These are phyloP conservation scores for Stropharia rugosoannulata DNA, from an alignment of 768 basidiomycete species.

Conservation along the genomic window DNA sequence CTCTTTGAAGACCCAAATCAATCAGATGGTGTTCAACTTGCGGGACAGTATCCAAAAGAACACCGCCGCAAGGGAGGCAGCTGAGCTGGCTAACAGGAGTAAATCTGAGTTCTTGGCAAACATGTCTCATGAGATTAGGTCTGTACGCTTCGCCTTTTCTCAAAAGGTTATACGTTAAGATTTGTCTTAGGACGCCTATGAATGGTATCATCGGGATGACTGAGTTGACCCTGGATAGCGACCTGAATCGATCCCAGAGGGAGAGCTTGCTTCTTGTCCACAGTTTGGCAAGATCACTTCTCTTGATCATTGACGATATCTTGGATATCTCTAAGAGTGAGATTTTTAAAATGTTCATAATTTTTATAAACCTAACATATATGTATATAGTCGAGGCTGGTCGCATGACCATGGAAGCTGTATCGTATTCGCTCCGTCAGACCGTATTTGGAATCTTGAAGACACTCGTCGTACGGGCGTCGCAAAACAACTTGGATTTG, in stretches of 20 bases:
- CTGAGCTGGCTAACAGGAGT: slow-evolving; percentile 94
- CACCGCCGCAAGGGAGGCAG: slow-evolving; percentile 94
- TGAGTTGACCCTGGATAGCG: slow-evolving; percentile 93
- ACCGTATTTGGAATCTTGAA: slow-evolving; percentile 98
- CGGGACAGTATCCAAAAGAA: slow-evolving; percentile 98
- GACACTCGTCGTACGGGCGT: slow-evolving; percentile 95
- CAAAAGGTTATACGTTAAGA: background rate
- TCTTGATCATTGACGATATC: slow-evolving; percentile 98
- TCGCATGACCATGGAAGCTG: slow-evolving; percentile 99
- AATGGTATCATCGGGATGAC: slow-evolving; percentile 99
- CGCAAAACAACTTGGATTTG: slow-evolving; percentile 94
- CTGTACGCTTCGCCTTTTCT: slow-evolving; percentile 25
- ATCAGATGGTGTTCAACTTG: slow-evolving; percentile 98
- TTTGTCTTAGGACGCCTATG: slow-evolving; percentile 85
- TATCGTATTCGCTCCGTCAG: slow-evolving; percentile 96
- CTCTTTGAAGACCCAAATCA: slow-evolving; percentile 97
- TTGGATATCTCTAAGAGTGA: slow-evolving; percentile 99
- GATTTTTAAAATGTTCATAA: slow-evolving; percentile 29
- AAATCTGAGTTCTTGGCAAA: slow-evolving; percentile 99
- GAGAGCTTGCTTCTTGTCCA: slow-evolving; percentile 96
- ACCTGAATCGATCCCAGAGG: slow-evolving; percentile 89
- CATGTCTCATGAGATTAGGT: slow-evolving; percentile 97
- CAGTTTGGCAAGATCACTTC: slow-evolving; percentile 86
- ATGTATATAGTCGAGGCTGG: slow-evolving; percentile 86
- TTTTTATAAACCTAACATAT: slow-evolving; percentile 8